Percentiles rank a stretch among this genome's conserved stretches.
phyloP scores from a whole-genome alignment of 768 basidiomycete genomes.

The Guyanaporus albipodus region DNA sequence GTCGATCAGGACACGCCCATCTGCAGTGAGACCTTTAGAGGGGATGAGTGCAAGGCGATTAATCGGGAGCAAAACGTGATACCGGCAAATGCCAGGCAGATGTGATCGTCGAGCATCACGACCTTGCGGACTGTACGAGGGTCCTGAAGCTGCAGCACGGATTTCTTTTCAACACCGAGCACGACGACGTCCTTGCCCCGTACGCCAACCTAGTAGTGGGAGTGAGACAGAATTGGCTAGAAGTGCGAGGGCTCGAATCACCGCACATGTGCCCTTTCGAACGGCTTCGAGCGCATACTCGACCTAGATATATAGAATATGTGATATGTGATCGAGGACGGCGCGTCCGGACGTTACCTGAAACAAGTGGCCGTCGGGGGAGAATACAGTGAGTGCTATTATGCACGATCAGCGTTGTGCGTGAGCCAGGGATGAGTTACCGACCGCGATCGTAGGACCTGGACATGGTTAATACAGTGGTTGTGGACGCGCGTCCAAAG shows the following conservation, averaged over 20 bases:
- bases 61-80: slow-evolving; percentile 21
- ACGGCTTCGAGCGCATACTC: slow-evolving; percentile 99
- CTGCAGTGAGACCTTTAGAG: slow-evolving; percentile 83
- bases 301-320: slow-evolving; percentile 56
- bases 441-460: slow-evolving; percentile 97
- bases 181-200: slow-evolving; percentile 94
- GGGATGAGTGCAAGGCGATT: slow-evolving; percentile 8
- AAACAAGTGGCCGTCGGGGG: slow-evolving; percentile 98
- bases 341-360: slow-evolving; percentile 56
- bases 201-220: slow-evolving; percentile 74
- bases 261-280: slow-evolving; percentile 94
- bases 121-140: slow-evolving; percentile 97
- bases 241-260: slow-evolving; percentile 35
- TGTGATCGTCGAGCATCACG: slow-evolving; percentile 96
- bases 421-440: slow-evolving; percentile 4
- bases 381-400: slow-evolving; percentile 93
- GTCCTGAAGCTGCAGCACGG: slow-evolving; percentile 94
- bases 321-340: slow-evolving; percentile 15
- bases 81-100: slow-evolving; percentile 98
- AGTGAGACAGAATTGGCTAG: slow-evolving; percentile 1
- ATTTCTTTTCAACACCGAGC: slow-evolving; percentile 98
- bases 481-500: slow-evolving; percentile 49
- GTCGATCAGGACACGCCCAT: slow-evolving; percentile 96
- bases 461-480: slow-evolving; percentile 58
- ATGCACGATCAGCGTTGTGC: slow-evolving; percentile 5